Conservation (phyloP, 108 stramenopile species). For the Cylindrotheca fusiformis region DNA sequence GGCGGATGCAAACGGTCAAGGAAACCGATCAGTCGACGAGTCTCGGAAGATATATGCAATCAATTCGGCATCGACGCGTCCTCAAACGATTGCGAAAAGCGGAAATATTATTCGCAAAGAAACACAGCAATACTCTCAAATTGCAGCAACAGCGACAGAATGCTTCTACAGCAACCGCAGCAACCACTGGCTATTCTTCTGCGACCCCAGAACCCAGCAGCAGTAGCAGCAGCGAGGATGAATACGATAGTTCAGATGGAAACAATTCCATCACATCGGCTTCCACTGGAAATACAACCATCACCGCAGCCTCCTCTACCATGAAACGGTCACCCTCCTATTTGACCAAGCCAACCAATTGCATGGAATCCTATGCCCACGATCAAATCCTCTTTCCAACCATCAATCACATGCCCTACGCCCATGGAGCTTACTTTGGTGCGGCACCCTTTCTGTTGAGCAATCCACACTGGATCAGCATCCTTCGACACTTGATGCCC, state of each 20-base stretch:
- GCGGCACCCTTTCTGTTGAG: conserved; percentile 85
- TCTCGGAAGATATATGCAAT: conserved; percentile 20
- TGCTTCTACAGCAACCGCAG: neutral
- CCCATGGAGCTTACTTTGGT: conserved; percentile 89
- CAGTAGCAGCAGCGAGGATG: conserved; percentile 5
- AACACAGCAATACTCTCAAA: conserved; percentile 12
- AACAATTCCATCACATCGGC: neutral
- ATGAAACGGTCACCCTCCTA: conserved; percentile 1
- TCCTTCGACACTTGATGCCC: conserved; percentile 75
- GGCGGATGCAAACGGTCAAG: conserved; percentile 29
- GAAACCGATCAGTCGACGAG: conserved; percentile 52
- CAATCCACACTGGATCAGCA: conserved; percentile 74
- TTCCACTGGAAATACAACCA: neutral
- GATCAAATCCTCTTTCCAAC: conserved; percentile 66
- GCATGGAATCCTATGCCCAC: conserved; percentile 53
- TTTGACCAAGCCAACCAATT: conserved; percentile 7
- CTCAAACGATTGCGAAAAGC: conserved; percentile 45
- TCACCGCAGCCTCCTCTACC: neutral
- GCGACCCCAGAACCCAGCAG: neutral
- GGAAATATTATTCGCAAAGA: conserved; percentile 48
- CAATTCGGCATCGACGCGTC: conserved; percentile 27
- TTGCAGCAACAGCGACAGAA: neutral
- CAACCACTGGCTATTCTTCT: neutral
- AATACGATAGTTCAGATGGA: neutral
- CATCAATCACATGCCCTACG: conserved; percentile 70